A percentile compares a stretch with the other conserved stretches of the same genome.
phyloP scores from a whole-genome alignment of 2,329 filamentous ascomycete species.

The Paecilomyces formosus region DNA sequence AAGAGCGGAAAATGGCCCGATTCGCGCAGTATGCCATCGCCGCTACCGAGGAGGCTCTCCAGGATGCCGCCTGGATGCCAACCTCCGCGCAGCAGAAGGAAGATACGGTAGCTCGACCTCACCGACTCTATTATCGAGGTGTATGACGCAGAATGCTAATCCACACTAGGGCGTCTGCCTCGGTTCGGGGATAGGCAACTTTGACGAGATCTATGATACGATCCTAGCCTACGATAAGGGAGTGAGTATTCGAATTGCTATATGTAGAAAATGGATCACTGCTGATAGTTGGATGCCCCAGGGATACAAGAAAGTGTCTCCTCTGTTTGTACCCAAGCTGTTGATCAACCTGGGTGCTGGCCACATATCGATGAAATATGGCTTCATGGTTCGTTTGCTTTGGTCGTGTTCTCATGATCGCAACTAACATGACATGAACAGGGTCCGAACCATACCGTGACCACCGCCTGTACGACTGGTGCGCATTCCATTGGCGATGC shows the following conservation, averaged over 20 bases:
- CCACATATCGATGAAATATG: slow-evolving; percentile 87
- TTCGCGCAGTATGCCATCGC: slow-evolving; percentile 91
- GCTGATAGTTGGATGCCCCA: slow-evolving; percentile 27
- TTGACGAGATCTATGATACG: slow-evolving; percentile 83
- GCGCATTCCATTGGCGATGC: slow-evolving; percentile 93
- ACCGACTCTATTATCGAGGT: background rate
- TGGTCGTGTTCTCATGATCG: background rate
- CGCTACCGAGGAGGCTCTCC: slow-evolving; percentile 75
- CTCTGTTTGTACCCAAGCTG: slow-evolving; percentile 84
- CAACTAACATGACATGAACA: slow-evolving; percentile 23
- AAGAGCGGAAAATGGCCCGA: slow-evolving; percentile 72
- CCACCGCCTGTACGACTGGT: slow-evolving; percentile 93
- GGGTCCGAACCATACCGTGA: slow-evolving; percentile 86
- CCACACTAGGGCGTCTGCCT: slow-evolving; percentile 69
- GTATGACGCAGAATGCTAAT: slow-evolving; percentile 4
- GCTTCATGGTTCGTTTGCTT: slow-evolving; percentile 51
- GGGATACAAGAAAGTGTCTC: slow-evolving; percentile 91
- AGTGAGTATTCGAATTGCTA: slow-evolving; percentile 41
- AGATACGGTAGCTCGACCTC: slow-evolving; percentile 49
- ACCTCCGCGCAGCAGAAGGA: slow-evolving; percentile 56
- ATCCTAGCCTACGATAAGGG: slow-evolving; percentile 66
- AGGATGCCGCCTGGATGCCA: slow-evolving; percentile 72
- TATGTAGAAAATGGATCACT: background rate
- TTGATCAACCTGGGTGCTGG: slow-evolving; percentile 93
- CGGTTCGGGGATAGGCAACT: slow-evolving; percentile 89